phyloP scores from a whole-genome alignment of 2,329 filamentous ascomycete species.

The Colletotrichum truncatum region DNA sequence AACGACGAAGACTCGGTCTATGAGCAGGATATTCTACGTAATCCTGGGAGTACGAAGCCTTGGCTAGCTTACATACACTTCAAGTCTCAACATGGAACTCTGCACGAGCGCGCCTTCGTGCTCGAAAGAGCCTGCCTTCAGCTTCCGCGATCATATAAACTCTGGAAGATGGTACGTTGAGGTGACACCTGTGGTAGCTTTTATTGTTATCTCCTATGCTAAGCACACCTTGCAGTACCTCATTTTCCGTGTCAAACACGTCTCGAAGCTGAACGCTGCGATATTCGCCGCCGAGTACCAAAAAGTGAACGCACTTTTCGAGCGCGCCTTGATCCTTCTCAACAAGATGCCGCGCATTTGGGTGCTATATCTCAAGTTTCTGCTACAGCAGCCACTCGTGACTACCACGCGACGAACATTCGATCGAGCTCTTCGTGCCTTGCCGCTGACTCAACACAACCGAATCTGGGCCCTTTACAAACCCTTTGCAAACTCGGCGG shows the following conservation, averaged over 20 bases:
- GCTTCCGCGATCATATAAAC: constrained; percentile 93
- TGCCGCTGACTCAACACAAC: constrained; percentile 95
- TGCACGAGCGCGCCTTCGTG: constrained; percentile 85
- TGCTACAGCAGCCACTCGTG: constrained; percentile 90
- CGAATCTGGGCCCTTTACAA: constrained; percentile 94
- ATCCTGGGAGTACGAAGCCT: constrained; percentile 86
- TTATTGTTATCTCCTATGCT: neutral
- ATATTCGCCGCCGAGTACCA: constrained; percentile 82
- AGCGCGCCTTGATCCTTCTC: constrained; percentile 88
- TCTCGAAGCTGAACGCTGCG: constrained; percentile 84
- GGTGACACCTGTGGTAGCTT: neutral
- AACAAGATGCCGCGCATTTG: constrained; percentile 99
- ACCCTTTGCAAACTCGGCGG: constrained; percentile 89
- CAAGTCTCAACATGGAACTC: constrained; percentile 86
- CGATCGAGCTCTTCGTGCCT: constrained; percentile 88
- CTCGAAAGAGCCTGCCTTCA: constrained; percentile 92
- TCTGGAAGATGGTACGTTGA: constrained; percentile 86
- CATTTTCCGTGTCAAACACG: constrained; percentile 81
- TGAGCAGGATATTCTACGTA: constrained; percentile 93
- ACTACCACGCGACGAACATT: constrained; percentile 88
- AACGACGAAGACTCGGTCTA: constrained; percentile 92
- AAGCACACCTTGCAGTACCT: constrained; percentile 71
- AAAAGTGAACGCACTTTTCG: constrained; percentile 95
- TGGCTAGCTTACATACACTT: constrained; percentile 95
- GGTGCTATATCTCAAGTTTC: constrained; percentile 95